These are phyloP conservation scores for Cercis canadensis DNA, from an alignment of 306 rosid genomes.

Conservation along the genomic window DNA sequence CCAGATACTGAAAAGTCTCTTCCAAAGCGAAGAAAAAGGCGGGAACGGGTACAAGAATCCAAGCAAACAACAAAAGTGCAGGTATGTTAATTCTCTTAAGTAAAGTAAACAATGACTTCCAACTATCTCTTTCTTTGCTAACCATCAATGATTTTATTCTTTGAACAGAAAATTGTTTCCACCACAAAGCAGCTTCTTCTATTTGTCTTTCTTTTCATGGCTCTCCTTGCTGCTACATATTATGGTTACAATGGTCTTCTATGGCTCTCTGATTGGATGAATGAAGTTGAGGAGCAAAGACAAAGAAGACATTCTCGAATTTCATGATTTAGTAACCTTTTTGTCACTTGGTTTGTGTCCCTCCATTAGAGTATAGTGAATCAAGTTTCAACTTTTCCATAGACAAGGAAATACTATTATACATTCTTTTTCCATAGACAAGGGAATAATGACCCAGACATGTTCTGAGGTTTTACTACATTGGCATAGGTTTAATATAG, in stretches of 20 bases:
- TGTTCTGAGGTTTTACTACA: conserved; percentile 3
- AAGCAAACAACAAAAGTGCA: conserved; percentile 64
- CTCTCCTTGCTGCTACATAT: conserved; percentile 48
- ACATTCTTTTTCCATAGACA: conserved; percentile 23
- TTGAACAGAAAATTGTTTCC: conserved; percentile 64
- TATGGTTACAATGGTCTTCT: conserved; percentile 73
- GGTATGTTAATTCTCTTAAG: conserved; percentile 49
- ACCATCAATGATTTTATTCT: conserved; percentile 29
- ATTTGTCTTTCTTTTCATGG: conserved; percentile 44
- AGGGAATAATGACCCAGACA: conserved; percentile 23
- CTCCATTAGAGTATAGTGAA: conserved; percentile 10
- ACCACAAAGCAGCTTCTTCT: conserved; percentile 61
- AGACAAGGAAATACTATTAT: background rate
- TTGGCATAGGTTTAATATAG: too few relatives aligned
- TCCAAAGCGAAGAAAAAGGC: conserved; percentile 69
- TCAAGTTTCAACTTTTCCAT: background rate
- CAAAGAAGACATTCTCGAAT: conserved; percentile 50
- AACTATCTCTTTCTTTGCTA: conserved; percentile 21
- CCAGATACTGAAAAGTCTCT: conserved; percentile 55
- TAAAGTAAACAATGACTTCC: background rate
- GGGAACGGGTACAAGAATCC: conserved; percentile 55
- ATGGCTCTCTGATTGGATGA: conserved; percentile 88
- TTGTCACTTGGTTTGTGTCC: background rate
- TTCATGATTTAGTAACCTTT: conserved; percentile 33
- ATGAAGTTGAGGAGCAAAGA: conserved; percentile 75